These are phyloP conservation scores for Trichoderma orchidacearum DNA, from an alignment of 495 filamentous ascomycete genomes.

Conservation along the genomic window DNA sequence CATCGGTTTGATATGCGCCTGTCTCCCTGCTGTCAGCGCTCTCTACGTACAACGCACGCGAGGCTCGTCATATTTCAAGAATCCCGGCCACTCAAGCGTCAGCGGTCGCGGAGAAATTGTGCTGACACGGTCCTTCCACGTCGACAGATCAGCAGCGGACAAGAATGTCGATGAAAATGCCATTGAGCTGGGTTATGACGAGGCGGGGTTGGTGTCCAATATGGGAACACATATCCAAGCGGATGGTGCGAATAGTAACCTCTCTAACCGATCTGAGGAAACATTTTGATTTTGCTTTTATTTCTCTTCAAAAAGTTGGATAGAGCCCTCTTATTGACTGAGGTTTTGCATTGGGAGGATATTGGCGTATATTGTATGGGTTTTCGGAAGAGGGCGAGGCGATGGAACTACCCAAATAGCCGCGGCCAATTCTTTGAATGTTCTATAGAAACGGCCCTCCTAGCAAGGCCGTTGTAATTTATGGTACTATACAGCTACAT, in stretches of 20 bases:
- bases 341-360: too few relatives aligned
- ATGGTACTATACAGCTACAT: too few relatives aligned
- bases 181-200: neutral
- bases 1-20: conserved; percentile 34
- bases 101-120: neutral
- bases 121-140: neutral
- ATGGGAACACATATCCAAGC: neutral
- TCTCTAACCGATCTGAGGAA: neutral
- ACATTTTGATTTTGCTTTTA: neutral
- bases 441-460: too few relatives aligned
- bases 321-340: too few relatives aligned
- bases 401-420: too few relatives aligned
- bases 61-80: neutral
- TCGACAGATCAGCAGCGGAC: neutral
- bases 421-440: too few relatives aligned
- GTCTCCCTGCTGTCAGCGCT: conserved; percentile 25
- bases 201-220: neutral
- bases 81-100: neutral
- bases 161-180: neutral
- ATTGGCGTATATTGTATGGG: too few relatives aligned
- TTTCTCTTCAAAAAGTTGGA: neutral
- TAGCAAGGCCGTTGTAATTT: too few relatives aligned
- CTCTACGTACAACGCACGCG: neutral
- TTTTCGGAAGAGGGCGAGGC: too few relatives aligned
- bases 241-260: neutral